Evolutionary conservation across 148 eudicot species (phyloP).

Genomic region (Beta vulgaris): DNA sequence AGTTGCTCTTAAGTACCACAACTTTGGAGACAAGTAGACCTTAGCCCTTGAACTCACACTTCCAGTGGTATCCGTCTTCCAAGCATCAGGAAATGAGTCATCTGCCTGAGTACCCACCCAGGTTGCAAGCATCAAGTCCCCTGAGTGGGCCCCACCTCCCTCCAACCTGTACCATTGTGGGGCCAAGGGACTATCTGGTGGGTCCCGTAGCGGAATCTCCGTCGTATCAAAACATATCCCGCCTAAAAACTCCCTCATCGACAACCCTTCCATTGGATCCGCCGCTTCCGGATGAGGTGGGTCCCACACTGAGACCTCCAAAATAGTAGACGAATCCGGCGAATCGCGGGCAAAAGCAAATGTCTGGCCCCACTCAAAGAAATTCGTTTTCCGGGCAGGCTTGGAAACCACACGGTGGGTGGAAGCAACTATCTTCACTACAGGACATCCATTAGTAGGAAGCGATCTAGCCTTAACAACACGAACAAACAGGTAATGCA

Average conservation of each 20-base stretch:
- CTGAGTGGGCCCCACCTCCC: constrained; percentile 65
- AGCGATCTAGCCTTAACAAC: constrained; percentile 71
- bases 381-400: constrained; percentile 56
- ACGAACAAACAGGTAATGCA: constrained; percentile 88
- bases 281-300: constrained; percentile 24
- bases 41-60: constrained; percentile 58
- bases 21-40: constrained; percentile 78
- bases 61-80: constrained; percentile 77
- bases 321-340: constrained; percentile 53
- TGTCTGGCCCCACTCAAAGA: constrained; percentile 92
- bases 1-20: constrained; percentile 76
- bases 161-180: constrained; percentile 96
- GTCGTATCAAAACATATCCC: constrained; percentile 82
- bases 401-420: constrained; percentile 51
- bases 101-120: constrained; percentile 96
- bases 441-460: constrained; percentile 61
- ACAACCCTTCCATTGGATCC: constrained; percentile 34
- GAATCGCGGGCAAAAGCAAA: constrained; percentile 68
- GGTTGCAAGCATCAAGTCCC: constrained; percentile 88
- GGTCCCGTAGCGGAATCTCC: constrained; percentile 88
- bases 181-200: constrained; percentile 94
- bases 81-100: constrained; percentile 87
- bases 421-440: constrained; percentile 60
- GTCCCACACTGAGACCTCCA: constrained; percentile 89
- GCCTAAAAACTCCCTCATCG: constrained; percentile 60